A percentile compares a stretch with the other conserved stretches of the same genome.
Evolutionary conservation across 2,329 filamentous ascomycete species (phyloP).

Genomic region (Hymenoscyphus linearis): DNA sequence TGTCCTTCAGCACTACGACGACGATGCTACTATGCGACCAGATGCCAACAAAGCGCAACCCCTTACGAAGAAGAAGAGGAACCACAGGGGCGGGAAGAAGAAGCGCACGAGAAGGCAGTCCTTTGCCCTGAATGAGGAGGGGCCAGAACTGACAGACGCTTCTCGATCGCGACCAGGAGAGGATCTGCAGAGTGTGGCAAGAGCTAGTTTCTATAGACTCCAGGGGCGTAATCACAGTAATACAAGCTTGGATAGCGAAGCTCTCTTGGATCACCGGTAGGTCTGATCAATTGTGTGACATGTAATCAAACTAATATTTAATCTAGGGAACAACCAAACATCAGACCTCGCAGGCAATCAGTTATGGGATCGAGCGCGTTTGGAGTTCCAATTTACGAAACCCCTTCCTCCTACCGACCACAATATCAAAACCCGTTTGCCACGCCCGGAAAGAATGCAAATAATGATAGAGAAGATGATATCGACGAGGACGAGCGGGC

Average conservation of each 20-base stretch:
- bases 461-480: constrained; percentile 48
- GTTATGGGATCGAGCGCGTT: constrained; percentile 37
- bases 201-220: constrained; percentile 44
- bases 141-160: constrained; percentile 32
- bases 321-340: constrained; percentile 37
- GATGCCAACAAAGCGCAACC: constrained; percentile 8
- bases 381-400: constrained; percentile 33
- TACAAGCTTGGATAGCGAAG: constrained; percentile 85
- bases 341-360: constrained; percentile 60
- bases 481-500: constrained; percentile 44
- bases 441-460: constrained; percentile 26
- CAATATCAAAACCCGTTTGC: constrained; percentile 30
- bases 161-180: constrained; percentile 31
- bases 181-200: constrained; percentile 23
- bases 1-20: constrained; percentile 19
- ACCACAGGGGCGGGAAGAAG: constrained; percentile 73
- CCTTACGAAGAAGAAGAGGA: constrained; percentile 56
- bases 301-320: constrained; percentile 11
- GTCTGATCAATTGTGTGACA: constrained; percentile 17
- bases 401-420: constrained; percentile 31
- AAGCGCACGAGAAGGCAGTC: constrained; percentile 72
- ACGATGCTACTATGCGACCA: constrained; percentile 19
- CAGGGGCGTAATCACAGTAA: constrained; percentile 61
- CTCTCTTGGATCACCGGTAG: constrained; percentile 79
- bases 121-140: constrained; percentile 61